Conservation (phyloP, 106 monocot species). For the Triglochin maritima region DNA sequence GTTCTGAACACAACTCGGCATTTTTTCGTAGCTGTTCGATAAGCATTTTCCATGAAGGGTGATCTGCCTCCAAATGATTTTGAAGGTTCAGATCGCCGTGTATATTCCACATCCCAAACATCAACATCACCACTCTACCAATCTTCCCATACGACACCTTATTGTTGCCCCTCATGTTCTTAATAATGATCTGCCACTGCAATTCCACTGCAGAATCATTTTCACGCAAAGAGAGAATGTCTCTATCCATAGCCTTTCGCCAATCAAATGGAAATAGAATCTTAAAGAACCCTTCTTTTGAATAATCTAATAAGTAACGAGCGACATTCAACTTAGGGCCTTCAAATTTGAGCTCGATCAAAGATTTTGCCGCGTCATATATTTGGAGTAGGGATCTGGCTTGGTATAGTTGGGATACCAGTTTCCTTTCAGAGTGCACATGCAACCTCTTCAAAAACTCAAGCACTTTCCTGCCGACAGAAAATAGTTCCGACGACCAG, state of each 20-base stretch:
- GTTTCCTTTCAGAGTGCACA: background rate
- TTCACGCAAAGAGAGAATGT: conserved; percentile 12
- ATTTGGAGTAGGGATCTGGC: conserved; percentile 6
- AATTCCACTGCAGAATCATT: conserved; percentile 8
- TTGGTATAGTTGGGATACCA: background rate
- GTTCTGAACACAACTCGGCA: no score
- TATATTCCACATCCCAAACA: conserved; percentile 18
- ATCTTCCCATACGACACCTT: conserved; percentile 28
- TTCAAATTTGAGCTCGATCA: conserved; percentile 8
- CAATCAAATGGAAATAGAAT: conserved; percentile 21
- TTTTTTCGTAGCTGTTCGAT: no score
- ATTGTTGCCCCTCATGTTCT: conserved; percentile 1
- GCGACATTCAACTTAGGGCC: background rate
- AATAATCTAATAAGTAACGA: background rate
- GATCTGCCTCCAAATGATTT: no score
- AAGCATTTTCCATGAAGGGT: no score
- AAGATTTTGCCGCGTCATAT: conserved; percentile 27
- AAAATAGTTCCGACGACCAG: conserved; percentile 17
- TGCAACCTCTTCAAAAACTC: conserved; percentile 15
- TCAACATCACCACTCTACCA: conserved; percentile 25
- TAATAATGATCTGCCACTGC: background rate
- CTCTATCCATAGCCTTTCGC: background rate
- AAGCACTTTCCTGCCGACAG: conserved; percentile 24
- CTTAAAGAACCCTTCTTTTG: conserved; percentile 11
- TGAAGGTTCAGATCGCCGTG: background rate